These are phyloP conservation scores for Podospora didyma DNA, from an alignment of 495 filamentous ascomycete species.

Conservation along the genomic window DNA sequence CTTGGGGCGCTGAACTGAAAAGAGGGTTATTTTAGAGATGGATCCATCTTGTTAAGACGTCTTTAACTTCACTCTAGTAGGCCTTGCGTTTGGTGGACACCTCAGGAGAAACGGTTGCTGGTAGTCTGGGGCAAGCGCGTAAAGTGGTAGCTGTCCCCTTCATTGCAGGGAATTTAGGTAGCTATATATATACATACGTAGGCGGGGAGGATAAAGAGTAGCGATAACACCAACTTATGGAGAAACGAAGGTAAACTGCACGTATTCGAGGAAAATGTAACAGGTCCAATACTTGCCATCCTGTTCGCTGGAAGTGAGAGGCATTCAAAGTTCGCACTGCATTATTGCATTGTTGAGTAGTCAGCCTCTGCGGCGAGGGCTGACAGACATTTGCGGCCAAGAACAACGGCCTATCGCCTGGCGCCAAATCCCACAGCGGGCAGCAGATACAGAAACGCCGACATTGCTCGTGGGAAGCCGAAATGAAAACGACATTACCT, in stretches of 20 bases:
- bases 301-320: too few relatives aligned
- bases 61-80: too few relatives aligned
- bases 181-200: neutral
- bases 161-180: neutral
- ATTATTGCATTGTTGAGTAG: neutral
- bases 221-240: too few relatives aligned
- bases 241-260: too few relatives aligned
- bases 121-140: neutral
- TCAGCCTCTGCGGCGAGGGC: neutral
- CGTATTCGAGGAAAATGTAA: too few relatives aligned
- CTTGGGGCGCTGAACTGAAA: neutral
- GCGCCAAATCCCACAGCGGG: neutral
- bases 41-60: too few relatives aligned
- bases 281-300: too few relatives aligned
- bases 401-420: neutral
- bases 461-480: neutral
- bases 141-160: neutral
- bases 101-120: too few relatives aligned
- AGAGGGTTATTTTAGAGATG: too few relatives aligned
- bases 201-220: neutral
- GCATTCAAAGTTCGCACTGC: neutral
- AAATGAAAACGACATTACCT: neutral
- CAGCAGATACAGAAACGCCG: neutral
- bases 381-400: neutral
- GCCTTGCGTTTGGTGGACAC: too few relatives aligned